Percentiles rank a stretch among this genome's conserved stretches.
Evolutionary conservation across 1,284 basidiomycete species (phyloP).

Genomic region (Puccinia coronata): DNA sequence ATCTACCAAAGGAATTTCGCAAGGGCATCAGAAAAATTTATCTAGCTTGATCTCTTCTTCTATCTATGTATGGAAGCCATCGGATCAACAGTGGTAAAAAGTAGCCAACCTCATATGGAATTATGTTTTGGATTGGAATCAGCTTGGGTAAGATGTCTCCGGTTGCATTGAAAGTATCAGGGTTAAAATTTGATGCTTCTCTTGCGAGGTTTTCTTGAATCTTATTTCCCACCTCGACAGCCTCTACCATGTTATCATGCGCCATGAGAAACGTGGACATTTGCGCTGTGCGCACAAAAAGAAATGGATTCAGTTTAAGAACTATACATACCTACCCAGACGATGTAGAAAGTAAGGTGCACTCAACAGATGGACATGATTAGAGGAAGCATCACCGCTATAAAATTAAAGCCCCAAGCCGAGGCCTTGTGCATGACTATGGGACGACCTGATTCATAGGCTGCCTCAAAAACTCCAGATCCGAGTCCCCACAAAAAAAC

Average conservation of each 20-base stretch:
- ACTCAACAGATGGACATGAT: slow-evolving; percentile 30
- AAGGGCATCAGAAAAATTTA: neutral
- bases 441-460: neutral
- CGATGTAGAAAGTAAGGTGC: neutral
- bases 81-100: neutral
- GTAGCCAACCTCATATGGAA: slow-evolving; percentile 25
- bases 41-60: neutral
- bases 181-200: neutral
- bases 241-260: slow-evolving; percentile 3
- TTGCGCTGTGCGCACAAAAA: slow-evolving; percentile 18
- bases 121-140: slow-evolving; percentile 18
- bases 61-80: neutral
- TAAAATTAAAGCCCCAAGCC: neutral
- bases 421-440: neutral
- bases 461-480: slow-evolving; percentile 29
- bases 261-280: slow-evolving; percentile 1
- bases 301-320: neutral
- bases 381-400: slow-evolving; percentile 22
- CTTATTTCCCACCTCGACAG: neutral
- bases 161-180: slow-evolving; percentile 25
- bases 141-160: slow-evolving; percentile 7
- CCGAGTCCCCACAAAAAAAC: slow-evolving; percentile 29
- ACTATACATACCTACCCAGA: neutral
- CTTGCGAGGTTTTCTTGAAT: neutral
- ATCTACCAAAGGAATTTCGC: neutral